phyloP scores from a whole-genome alignment of 2,329 filamentous ascomycete species.

The Colletotrichum sp. region DNA sequence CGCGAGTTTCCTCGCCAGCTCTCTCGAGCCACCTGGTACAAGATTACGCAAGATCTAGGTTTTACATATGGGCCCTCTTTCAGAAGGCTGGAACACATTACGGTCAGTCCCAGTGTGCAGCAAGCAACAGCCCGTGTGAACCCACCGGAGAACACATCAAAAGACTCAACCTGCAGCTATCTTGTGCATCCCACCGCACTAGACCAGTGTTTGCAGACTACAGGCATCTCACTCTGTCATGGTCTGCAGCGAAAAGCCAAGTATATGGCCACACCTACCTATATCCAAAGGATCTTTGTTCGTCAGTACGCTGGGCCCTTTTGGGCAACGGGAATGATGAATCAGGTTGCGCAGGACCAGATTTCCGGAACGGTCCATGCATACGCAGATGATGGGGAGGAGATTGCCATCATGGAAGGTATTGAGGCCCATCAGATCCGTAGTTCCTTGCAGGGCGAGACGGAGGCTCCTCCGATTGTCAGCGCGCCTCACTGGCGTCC shows the following conservation, averaged over 20 bases:
- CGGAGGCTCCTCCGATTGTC: neutral
- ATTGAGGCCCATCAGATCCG: neutral
- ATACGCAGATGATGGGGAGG: neutral
- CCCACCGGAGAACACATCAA: neutral
- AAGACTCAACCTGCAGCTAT: constrained; percentile 30
- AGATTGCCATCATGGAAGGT: neutral
- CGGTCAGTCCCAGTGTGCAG: constrained; percentile 17
- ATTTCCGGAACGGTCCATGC: neutral
- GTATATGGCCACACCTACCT: neutral
- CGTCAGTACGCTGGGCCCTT: neutral
- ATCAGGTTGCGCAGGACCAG: neutral
- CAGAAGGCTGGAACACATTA: constrained; percentile 28
- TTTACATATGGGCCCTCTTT: constrained; percentile 36
- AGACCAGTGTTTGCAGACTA: constrained; percentile 37
- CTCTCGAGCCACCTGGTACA: constrained; percentile 25
- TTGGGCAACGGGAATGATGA: neutral
- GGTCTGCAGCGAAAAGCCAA: neutral
- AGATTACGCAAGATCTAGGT: constrained; percentile 27
- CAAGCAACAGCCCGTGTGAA: constrained; percentile 23
- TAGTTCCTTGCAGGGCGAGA: neutral
- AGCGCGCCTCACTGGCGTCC: neutral
- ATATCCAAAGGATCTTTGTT: neutral
- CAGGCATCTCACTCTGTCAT: constrained; percentile 24
- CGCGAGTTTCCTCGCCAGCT: neutral
- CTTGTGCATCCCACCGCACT: constrained; percentile 44